These are phyloP conservation scores for Thielaviopsis punctulata DNA, from an alignment of 2,329 filamentous ascomycete genomes.

Conservation along the genomic window DNA sequence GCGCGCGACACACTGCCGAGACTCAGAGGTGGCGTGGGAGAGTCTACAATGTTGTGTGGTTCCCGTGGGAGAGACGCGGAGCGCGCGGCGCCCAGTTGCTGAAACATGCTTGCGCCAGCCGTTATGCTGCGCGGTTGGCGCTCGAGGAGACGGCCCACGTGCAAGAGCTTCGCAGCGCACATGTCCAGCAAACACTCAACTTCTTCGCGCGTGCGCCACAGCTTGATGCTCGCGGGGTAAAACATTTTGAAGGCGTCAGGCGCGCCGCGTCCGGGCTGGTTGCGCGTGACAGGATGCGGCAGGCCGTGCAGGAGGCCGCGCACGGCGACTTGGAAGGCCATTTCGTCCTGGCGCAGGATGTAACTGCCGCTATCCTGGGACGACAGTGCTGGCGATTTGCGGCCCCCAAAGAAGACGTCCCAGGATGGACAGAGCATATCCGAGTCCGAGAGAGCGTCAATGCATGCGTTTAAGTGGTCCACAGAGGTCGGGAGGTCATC, in stretches of 20 bases:
- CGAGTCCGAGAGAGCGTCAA: conserved; percentile 71
- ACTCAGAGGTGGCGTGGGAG: conserved; percentile 30
- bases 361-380: conserved; percentile 48
- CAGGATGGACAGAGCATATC: conserved; percentile 67
- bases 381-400: conserved; percentile 18
- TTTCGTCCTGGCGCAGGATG: conserved; percentile 75
- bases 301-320: conserved; percentile 73
- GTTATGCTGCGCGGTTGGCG: conserved; percentile 22
- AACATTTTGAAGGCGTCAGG: conserved; percentile 72
- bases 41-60: conserved; percentile 9
- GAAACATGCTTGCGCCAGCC: conserved; percentile 31
- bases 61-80: not conserved
- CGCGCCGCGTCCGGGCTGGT: conserved; percentile 6
- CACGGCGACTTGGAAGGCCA: conserved; percentile 80
- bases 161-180: conserved; percentile 45
- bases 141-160: conserved; percentile 29
- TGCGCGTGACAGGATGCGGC: conserved; percentile 68
- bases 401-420: conserved; percentile 47
- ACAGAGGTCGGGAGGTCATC: conserved; percentile 36
- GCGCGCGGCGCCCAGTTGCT: conserved; percentile 22
- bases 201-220: conserved; percentile 75
- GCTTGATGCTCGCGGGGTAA: conserved; percentile 66
- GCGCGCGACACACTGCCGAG: conserved; percentile 48
- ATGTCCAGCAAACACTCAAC: conserved; percentile 55
- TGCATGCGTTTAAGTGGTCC: conserved; percentile 68